These are phyloP conservation scores for Sporothrix protearum DNA, from an alignment of 2,329 filamentous ascomycete genomes.

Conservation along the genomic window DNA sequence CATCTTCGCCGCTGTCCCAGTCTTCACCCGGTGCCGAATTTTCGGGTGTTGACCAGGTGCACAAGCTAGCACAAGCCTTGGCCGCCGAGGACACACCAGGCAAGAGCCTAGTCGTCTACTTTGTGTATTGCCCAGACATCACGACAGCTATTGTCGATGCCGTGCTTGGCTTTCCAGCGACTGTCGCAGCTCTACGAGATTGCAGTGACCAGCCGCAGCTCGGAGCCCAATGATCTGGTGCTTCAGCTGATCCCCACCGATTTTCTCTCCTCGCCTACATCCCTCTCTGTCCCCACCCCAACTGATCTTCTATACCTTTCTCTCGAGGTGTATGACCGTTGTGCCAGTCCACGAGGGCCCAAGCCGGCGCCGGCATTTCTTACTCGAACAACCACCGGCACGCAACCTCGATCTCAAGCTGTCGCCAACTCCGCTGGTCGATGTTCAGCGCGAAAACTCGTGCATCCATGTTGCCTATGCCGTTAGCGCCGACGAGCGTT, in stretches of 20 bases:
- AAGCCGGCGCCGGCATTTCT: constrained; percentile 68
- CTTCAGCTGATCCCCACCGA: constrained; percentile 71
- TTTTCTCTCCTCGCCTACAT: constrained; percentile 61
- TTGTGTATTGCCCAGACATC: constrained; percentile 65
- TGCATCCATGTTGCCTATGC: constrained; percentile 79
- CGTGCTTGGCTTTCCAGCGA: constrained; percentile 69
- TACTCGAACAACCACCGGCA: constrained; percentile 67
- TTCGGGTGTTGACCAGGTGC: constrained; percentile 48
- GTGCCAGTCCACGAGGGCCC: constrained; percentile 54
- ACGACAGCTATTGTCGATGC: constrained; percentile 63
- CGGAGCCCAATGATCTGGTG: constrained; percentile 62
- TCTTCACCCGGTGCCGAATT: constrained; percentile 41
- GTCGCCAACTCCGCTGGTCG: constrained; percentile 62
- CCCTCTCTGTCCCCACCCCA: constrained; percentile 60
- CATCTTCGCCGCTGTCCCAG: not conserved
- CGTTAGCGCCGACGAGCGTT: constrained; percentile 69
- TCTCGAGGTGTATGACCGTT: constrained; percentile 75
- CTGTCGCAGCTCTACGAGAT: constrained; percentile 64
- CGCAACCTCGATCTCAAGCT: constrained; percentile 74
- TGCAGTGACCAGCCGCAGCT: constrained; percentile 32
- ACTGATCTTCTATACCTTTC: constrained; percentile 60
- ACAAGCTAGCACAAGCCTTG: constrained; percentile 47
- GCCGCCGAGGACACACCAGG: constrained; percentile 42
- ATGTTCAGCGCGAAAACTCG: constrained; percentile 72
- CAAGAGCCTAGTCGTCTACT: constrained; percentile 70